Base-by-base conservation (phyloP, 2,329 filamentous ascomycete genomes). In the Pyrenophora seminiperda region DNA sequence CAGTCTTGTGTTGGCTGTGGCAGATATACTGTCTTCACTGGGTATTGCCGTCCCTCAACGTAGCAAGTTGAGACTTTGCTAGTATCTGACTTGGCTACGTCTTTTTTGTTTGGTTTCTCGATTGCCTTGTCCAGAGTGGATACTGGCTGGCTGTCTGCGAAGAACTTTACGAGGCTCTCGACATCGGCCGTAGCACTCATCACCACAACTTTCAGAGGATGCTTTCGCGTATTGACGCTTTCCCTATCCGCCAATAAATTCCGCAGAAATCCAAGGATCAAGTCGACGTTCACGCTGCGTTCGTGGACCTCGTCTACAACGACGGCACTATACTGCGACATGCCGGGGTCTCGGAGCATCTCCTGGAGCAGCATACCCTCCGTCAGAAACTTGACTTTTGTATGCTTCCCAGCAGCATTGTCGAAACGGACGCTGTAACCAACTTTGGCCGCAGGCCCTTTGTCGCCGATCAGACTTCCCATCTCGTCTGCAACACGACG, bases 121-220 rank as follows among this genome's bases (percentile, higher is more conserved):
- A 59, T 45, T 14, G 59, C 51, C 15, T 56, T 54, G 11, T 64
- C 54, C 2, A 32, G 22, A 4, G 31, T 41, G 27, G 41, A 22
- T n/a, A 50, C 13, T 13, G 57, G 24, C 29, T 46, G 32, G 13
- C 53, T 37, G 50, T 67, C 53, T n/a, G 75, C 74, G 58, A 97
- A 97, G 71, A 96, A 97, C 0, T 78, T 77, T 34, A 84, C 80
- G 24, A 97, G 84, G 47, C 82, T 84, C 53, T 93, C 87, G 50
- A 96, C 86, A 71, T 97, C 90, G 30, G 91, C 90, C 5, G 94
- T 99, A 41, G 94, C 94, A 80, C 92, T 97, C 94, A 99, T 99
- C 67, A 97, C 84, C 27, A 96, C 83, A 3, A 97, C 85, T 71
- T 96, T 97, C 47, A 99, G 76, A 1, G 89, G 86, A 41, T 63